Conservation (phyloP, 345 rosid species). For the Boechera divaricarpa region DNA sequence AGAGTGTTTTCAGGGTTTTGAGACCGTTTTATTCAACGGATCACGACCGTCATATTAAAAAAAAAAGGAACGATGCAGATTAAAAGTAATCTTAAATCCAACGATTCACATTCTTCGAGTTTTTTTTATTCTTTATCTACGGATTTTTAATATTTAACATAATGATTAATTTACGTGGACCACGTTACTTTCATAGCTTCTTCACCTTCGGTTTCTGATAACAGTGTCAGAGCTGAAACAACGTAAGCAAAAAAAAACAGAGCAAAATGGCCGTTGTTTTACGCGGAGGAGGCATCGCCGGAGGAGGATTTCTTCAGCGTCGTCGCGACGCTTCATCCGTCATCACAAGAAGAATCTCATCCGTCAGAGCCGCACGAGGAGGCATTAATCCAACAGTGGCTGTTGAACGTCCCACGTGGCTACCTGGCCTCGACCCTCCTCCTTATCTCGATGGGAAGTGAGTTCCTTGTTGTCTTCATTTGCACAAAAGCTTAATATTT, state of each 20-base stretch:
- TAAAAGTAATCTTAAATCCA: too few species aligned
- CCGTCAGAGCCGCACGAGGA: slow-evolving; percentile 25
- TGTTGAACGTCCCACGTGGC: slow-evolving; percentile 88
- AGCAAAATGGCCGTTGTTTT: slow-evolving; percentile 35
- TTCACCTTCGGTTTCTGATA: too few species aligned
- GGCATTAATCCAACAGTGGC: slow-evolving; percentile 42
- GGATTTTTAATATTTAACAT: not conserved
- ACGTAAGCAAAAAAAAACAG: slow-evolving; percentile 14
- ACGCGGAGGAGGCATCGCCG: slow-evolving; percentile 39
- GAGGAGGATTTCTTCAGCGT: slow-evolving; percentile 28
- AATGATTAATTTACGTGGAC: slow-evolving; percentile 19
- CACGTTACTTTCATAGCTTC: not conserved
- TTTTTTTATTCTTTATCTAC: not conserved
- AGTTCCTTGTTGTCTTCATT: slow-evolving; percentile 33
- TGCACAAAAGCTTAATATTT: not conserved
- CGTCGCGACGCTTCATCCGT: not conserved
- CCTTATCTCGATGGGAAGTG: slow-evolving; percentile 88
- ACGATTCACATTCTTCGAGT: too few species aligned
- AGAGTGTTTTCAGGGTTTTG: too few species aligned
- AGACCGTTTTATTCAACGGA: too few species aligned
- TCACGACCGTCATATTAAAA: too few species aligned
- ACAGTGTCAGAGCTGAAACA: slow-evolving; percentile 10
- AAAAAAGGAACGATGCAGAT: too few species aligned
- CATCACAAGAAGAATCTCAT: slow-evolving; percentile 23
- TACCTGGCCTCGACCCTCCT: slow-evolving; percentile 92